Evolutionary conservation across 1,284 basidiomycete genomes (phyloP).

Genomic region (Papiliotrema nemorosa): DNA sequence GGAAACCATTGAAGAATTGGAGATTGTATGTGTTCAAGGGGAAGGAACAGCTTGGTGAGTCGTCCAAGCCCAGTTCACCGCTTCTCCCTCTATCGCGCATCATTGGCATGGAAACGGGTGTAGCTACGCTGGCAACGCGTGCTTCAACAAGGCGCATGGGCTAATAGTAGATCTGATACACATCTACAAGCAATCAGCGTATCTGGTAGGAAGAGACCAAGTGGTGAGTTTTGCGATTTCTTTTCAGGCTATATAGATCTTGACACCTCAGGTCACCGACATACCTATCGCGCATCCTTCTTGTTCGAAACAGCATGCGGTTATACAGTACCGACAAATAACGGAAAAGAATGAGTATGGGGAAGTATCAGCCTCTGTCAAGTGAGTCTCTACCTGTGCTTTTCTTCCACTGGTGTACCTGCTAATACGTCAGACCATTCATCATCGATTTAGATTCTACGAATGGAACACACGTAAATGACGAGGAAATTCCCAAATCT

Average conservation of each 20-base stretch:
- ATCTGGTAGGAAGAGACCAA: slow-evolving; percentile 85
- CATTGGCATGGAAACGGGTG: too few relatives aligned
- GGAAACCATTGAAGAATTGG: slow-evolving; percentile 86
- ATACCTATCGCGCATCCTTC: slow-evolving; percentile 92
- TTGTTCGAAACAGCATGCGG: slow-evolving; percentile 97
- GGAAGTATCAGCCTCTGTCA: slow-evolving; percentile 66
- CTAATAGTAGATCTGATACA: slow-evolving; percentile 70
- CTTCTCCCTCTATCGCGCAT: not conserved
- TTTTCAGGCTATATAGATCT: not conserved
- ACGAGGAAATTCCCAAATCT: slow-evolving; percentile 73
- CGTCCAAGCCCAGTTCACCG: too few relatives aligned
- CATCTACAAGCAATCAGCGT: slow-evolving; percentile 87
- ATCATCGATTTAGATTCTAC: slow-evolving; percentile 96
- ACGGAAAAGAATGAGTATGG: slow-evolving; percentile 86
- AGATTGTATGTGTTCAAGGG: slow-evolving; percentile 97
- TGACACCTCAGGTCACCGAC: slow-evolving; percentile 60
- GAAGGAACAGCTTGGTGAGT: slow-evolving; percentile 81
- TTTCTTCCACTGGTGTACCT: not conserved
- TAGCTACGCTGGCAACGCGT: not conserved
- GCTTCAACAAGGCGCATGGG: not conserved
- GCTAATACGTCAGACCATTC: slow-evolving; percentile 64
- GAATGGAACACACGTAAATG: slow-evolving; percentile 91
- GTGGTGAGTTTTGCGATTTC: slow-evolving; percentile 54
- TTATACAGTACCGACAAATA: slow-evolving; percentile 86
- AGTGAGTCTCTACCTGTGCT: slow-evolving; percentile 56